Evolutionary conservation across 495 filamentous ascomycete species (phyloP).

Genomic region (Opeltia flavorubescens): DNA sequence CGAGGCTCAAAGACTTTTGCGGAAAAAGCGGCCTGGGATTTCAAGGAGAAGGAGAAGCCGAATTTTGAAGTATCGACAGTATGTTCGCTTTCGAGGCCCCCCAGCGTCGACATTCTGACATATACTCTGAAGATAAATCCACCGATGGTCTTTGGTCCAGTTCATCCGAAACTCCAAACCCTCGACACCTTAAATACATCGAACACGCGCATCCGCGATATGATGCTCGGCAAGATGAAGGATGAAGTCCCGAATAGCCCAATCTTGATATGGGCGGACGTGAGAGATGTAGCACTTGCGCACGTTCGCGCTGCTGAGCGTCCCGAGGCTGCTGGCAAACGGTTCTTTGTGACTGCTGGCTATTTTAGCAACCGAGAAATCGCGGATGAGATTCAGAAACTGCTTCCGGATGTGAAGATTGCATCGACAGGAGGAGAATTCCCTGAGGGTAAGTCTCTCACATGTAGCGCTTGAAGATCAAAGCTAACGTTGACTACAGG

Average conservation of each 20-base stretch:
- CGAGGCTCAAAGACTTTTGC: slow-evolving; percentile 51
- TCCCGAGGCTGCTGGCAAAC: slow-evolving; percentile 49
- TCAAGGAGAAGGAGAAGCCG: slow-evolving; percentile 64
- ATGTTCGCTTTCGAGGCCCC: slow-evolving; percentile 24
- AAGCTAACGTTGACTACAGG: not conserved
- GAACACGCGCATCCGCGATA: slow-evolving; percentile 37
- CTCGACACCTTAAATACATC: slow-evolving; percentile 57
- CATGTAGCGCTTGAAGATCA: not conserved
- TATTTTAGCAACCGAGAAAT: slow-evolving; percentile 53
- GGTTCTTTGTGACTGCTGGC: slow-evolving; percentile 46
- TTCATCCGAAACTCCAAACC: slow-evolving; percentile 50
- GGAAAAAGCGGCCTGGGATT: slow-evolving; percentile 70
- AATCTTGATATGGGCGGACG: slow-evolving; percentile 49
- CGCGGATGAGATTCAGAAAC: slow-evolving; percentile 45
- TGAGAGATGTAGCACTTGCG: slow-evolving; percentile 55
- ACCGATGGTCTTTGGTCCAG: slow-evolving; percentile 59
- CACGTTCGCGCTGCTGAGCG: slow-evolving; percentile 59
- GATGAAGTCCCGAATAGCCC: slow-evolving; percentile 43
- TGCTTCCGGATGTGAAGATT: slow-evolving; percentile 51
- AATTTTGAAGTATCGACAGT: slow-evolving; percentile 64
- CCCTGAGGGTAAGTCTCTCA: slow-evolving; percentile 6
- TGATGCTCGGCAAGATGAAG: slow-evolving; percentile 54
- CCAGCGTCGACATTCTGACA: not conserved
- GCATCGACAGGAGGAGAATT: slow-evolving; percentile 34
- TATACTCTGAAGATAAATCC: slow-evolving; percentile 14